Percentiles rank a stretch among this genome's conserved stretches.
These are phyloP conservation scores for Phascolomyces articulosus DNA, from an alignment of 371 early-diverging fungal species.

Conservation along the genomic window DNA sequence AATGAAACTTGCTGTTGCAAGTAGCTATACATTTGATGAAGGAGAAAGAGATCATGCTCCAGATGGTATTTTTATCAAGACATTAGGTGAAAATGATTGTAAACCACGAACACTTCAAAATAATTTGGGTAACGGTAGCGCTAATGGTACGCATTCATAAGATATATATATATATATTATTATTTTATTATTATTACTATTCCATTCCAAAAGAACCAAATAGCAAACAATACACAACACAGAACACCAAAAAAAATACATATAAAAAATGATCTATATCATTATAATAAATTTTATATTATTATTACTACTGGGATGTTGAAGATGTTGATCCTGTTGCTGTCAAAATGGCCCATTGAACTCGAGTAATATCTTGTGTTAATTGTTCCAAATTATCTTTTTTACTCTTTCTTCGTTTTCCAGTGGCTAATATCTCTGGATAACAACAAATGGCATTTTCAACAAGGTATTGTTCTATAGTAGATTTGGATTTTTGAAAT, in stretches of 20 bases:
- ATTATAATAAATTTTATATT: too few species aligned
- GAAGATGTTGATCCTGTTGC: conserved; percentile 23
- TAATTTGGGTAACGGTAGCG: not conserved
- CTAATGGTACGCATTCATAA: conserved; percentile 11
- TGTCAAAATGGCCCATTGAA: conserved; percentile 33
- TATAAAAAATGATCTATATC: too few species aligned
- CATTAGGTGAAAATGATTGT: conserved; percentile 72
- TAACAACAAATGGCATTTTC: conserved; percentile 59
- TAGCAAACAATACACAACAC: not conserved
- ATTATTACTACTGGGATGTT: not conserved
- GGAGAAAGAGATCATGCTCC: conserved; percentile 89
- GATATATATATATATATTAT: too few species aligned
- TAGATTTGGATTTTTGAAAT: conserved; percentile 38
- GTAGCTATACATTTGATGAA: conserved; percentile 93
- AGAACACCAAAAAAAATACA: not conserved
- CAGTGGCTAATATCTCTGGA: conserved; percentile 48
- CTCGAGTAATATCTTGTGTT: conserved; percentile 28
- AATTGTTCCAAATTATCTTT: conserved; percentile 19
- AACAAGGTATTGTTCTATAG: conserved; percentile 50
- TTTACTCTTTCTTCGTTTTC: conserved; percentile 34
- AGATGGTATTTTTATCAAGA: conserved; percentile 79
- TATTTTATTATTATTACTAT: too few species aligned
- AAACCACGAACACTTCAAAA: conserved; percentile 44
- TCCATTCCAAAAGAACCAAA: too few species aligned
- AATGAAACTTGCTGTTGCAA: conserved; percentile 81